Percentiles rank a stretch among this genome's conserved stretches.
These are phyloP conservation scores for Candida silvatica DNA, from an alignment of 805 yeast genomes.

Conservation along the genomic window DNA sequence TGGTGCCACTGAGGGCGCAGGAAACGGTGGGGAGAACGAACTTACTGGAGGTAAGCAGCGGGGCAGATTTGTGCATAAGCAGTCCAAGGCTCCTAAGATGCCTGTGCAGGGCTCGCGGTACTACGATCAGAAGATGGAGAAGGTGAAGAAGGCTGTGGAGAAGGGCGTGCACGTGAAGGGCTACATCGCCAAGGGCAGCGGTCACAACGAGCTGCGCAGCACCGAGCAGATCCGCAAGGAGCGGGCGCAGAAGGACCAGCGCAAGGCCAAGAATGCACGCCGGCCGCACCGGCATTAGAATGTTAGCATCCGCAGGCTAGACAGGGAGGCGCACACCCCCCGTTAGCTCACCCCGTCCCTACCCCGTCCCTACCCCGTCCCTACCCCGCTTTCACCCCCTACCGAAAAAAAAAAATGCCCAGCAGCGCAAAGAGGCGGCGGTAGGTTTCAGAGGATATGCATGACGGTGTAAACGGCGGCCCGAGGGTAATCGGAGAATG, in stretches of 20 bases:
- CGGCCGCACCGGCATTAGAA: too few species aligned
- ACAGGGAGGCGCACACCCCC: too few species aligned
- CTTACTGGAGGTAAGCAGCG: conserved; percentile 29
- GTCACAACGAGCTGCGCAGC: conserved; percentile 52
- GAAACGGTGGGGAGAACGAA: conserved; percentile 13
- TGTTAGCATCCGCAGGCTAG: too few species aligned
- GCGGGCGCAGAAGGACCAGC: conserved; percentile 61
- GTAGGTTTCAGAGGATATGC: too few species aligned
- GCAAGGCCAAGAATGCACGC: conserved; percentile 78
- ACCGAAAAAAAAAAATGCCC: not conserved
- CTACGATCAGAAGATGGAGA: conserved; percentile 71
- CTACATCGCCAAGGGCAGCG: conserved; percentile 33
- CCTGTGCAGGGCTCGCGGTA: conserved; percentile 93
- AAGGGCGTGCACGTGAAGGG: conserved; percentile 71
- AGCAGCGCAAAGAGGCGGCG: too few species aligned
- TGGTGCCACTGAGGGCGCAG: conserved; percentile 42
- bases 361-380: too few species aligned
- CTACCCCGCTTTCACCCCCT: too few species aligned
- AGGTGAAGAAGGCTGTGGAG: conserved; percentile 72
- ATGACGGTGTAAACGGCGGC: too few species aligned
- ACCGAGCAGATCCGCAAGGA: conserved; percentile 73
- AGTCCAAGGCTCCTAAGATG: conserved; percentile 69
- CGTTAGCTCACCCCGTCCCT: too few species aligned
- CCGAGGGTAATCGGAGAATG: too few species aligned
- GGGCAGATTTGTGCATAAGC: conserved; percentile 64